Base-by-base conservation (phyloP, 306 rosid genomes). In the Glycyrrhiza uralensis region DNA sequence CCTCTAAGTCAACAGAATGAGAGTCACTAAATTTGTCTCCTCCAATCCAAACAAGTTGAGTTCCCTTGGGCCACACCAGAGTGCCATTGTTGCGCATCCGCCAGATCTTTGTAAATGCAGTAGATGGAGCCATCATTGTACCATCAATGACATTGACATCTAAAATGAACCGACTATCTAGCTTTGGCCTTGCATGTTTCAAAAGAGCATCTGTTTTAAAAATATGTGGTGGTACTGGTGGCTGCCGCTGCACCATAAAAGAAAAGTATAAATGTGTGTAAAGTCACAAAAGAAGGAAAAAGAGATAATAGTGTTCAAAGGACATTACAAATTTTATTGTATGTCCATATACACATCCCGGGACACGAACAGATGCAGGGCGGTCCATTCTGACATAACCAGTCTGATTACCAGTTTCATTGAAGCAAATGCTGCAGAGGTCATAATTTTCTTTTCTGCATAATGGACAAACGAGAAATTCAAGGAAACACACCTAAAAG, bases 21-120 rank as follows among this genome's bases (percentile, higher is more conserved):
- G 55, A 54, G 60, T 62, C 70, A 62, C 86, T 74, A 52, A 89
- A 84, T 61, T 33, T 79, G 65, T 85, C 86, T 42, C 97, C 99
- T 19, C 89, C 97, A 63, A 78, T 84, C 91, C 97, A 90, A 59
- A 87, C 83, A 66, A 95, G 92, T 75, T 84, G 87, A 51, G 92
- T 79, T 62, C 93, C 96, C 33, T 49, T 76, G 36, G 92, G 96
- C 99, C 99, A 95, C 28, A 57, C 64, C 35, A 54, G 1, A 66
- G 84, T 36, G 49, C 99, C 99, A 52, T 38, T 88, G 82, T 95
- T 95, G 29, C 84, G 86, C 93, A 95, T 81, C 79, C 90, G 84
- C 97, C 99, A 95, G 74, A 92, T 89, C 85, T 95, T 95, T 68
- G 96, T 95, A 72, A 95, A 92, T 62, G 83, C 75, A 29, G 96